phyloP scores from a whole-genome alignment of 352 stramenopile genomes.

The Pythium rhizo-oryzae region DNA sequence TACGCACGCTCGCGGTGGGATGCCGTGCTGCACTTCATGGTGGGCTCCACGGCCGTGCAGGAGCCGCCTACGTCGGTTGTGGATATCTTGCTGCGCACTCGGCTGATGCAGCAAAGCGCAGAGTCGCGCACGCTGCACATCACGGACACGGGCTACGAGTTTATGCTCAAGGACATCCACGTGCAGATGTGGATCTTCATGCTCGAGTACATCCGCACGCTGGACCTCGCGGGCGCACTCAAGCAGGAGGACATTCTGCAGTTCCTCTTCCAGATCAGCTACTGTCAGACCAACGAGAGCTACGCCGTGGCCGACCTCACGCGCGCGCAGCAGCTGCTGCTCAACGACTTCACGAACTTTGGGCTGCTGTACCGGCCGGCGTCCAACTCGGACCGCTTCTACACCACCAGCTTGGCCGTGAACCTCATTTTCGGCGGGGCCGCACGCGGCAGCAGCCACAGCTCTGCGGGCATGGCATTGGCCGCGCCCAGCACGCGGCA shows the following conservation, averaged over 20 bases:
- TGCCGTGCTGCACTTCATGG: conserved; percentile 50
- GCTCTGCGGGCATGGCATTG: too few relatives aligned
- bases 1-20: conserved; percentile 44
- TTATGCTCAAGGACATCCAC: conserved; percentile 93
- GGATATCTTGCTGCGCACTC: conserved; percentile 74
- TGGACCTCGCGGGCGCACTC: conserved; percentile 70
- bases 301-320: conserved; percentile 85
- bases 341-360: conserved; percentile 88
- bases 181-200: conserved; percentile 93
- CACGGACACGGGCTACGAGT: conserved; percentile 90
- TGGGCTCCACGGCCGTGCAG: conserved; percentile 39
- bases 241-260: conserved; percentile 88
- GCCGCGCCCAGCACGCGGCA: conserved; percentile 9
- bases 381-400: conserved; percentile 69
- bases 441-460: conserved; percentile 4
- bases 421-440: conserved; percentile 90
- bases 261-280: conserved; percentile 91
- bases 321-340: conserved; percentile 69
- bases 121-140: conserved; percentile 79
- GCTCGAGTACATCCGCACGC: conserved; percentile 87
- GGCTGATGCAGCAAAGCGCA: conserved; percentile 64
- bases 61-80: conserved; percentile 40
- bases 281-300: conserved; percentile 85
- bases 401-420: conserved; percentile 88
- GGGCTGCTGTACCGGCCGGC: conserved; percentile 80